Evolutionary conservation across 192 early-diverging fungal species (phyloP).

Genomic region (Funneliformis geosporum): DNA sequence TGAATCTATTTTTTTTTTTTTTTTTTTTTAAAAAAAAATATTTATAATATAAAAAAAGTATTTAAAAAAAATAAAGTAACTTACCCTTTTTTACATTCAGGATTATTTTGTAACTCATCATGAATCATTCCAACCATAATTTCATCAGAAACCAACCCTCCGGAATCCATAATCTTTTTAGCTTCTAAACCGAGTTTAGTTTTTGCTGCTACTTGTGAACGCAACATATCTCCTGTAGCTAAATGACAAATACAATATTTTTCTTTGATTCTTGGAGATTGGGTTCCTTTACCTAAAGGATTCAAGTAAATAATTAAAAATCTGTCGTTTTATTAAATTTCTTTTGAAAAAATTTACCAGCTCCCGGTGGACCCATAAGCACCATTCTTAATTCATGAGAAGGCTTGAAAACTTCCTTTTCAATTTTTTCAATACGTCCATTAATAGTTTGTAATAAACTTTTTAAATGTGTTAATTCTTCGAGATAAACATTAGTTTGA

Average conservation of each 20-base stretch:
- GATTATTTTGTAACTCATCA: conserved; percentile 93
- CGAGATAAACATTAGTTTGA: not conserved
- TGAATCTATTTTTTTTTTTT: conserved; percentile 61
- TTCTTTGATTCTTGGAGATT: conserved; percentile 95
- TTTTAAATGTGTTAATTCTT: conserved; percentile 13
- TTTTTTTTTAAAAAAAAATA: no score
- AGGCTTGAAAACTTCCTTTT: conserved; percentile 2
- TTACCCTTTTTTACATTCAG: conserved; percentile 92
- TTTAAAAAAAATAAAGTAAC: conserved; percentile 19
- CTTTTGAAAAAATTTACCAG: conserved; percentile 56
- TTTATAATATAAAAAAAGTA: not conserved
- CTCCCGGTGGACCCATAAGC: conserved; percentile 92
- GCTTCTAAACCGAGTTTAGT: conserved; percentile 92
- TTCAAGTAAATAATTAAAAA: conserved; percentile 4
- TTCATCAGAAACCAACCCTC: conserved; percentile 96
- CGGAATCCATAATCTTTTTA: conserved; percentile 99
- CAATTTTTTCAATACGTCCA: conserved; percentile 34
- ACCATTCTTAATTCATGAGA: conserved; percentile 63
- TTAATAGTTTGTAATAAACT: not conserved
- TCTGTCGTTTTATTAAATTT: not conserved
- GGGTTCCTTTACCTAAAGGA: conserved; percentile 80
- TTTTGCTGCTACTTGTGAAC: conserved; percentile 91
- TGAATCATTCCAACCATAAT: conserved; percentile 97
- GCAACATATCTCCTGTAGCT: conserved; percentile 99
- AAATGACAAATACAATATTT: conserved; percentile 96